Percentiles rank a stretch among this genome's conserved stretches.
phyloP scores from a whole-genome alignment of 192 early-diverging fungal species.

The Coemansia sp. region DNA sequence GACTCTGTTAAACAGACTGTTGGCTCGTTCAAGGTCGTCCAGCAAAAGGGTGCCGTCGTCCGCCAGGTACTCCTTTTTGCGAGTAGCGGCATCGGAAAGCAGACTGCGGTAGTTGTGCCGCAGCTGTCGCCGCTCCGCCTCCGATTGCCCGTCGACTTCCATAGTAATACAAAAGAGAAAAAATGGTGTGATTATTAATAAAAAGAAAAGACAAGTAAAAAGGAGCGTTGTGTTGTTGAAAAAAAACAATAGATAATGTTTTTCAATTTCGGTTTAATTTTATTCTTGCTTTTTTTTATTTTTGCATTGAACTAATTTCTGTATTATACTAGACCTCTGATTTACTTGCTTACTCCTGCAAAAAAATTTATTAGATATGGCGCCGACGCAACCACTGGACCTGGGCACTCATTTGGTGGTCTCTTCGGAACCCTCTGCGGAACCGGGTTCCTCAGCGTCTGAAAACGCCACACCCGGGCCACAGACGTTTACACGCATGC shows the following conservation, averaged over 20 bases:
- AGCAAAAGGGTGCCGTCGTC: constrained; percentile 29
- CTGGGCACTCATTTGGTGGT: not conserved
- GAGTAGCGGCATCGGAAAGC: constrained; percentile 38
- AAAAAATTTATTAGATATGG: not conserved
- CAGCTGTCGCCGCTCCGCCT: constrained; percentile 26
- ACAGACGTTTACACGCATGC: not conserved
- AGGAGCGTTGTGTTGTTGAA: not conserved
- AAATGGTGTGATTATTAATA: not conserved
- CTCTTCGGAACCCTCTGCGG: too few species aligned
- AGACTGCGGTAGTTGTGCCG: constrained; percentile 48
- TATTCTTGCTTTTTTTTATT: too few species aligned
- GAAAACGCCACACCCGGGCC: not conserved
- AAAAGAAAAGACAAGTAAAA: constrained; percentile 9
- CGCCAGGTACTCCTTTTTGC: constrained; percentile 46
- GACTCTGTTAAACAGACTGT: constrained; percentile 58
- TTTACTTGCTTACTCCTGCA: too few species aligned
- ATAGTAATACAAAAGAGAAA: not conserved
- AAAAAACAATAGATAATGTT: too few species aligned
- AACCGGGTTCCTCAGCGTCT: not conserved
- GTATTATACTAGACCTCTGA: too few species aligned
- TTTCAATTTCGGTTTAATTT: too few species aligned
- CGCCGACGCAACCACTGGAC: not conserved
- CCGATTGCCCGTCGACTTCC: constrained; percentile 17
- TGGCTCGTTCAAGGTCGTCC: constrained; percentile 44
- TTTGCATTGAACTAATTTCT: too few species aligned